A percentile compares a stretch with the other conserved stretches of the same genome.
These are phyloP conservation scores for Pluteus cervinus DNA, from an alignment of 768 basidiomycete species.

Conservation along the genomic window DNA sequence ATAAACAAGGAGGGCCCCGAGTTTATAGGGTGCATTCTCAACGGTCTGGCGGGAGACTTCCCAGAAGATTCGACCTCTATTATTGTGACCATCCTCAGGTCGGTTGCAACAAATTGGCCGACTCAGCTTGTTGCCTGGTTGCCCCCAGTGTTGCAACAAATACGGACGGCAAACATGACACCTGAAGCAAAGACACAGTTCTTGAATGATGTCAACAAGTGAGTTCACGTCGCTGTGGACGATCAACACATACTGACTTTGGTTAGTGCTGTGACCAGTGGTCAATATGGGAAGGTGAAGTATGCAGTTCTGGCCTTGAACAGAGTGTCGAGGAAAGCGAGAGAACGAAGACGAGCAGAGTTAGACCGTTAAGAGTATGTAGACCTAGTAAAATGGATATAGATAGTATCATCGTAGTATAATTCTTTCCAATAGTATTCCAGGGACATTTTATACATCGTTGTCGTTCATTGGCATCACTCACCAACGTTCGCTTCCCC, in stretches of 20 bases:
- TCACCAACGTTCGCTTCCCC: no score
- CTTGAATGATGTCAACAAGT: constrained; percentile 71
- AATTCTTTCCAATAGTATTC: no score
- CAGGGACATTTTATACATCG: no score
- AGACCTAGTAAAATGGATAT: constrained; percentile 8
- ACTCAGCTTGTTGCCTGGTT: constrained; percentile 68
- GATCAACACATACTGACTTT: constrained; percentile 9
- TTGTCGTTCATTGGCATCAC: no score
- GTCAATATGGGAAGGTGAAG: constrained; percentile 77
- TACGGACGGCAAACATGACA: constrained; percentile 58
- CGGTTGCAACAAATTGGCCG: constrained; percentile 62
- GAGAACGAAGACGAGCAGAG: constrained; percentile 50
- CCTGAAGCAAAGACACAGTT: constrained; percentile 66
- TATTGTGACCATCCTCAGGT: constrained; percentile 75
- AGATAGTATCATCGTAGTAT: no score
- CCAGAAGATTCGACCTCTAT: constrained; percentile 75
- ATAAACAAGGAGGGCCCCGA: constrained; percentile 69
- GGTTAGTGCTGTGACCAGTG: constrained; percentile 53
- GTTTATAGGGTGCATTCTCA: constrained; percentile 62
- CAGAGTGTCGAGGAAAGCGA: constrained; percentile 67
- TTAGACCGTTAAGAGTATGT: constrained; percentile 25
- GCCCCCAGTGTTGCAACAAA: constrained; percentile 60
- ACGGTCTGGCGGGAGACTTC: constrained; percentile 81
- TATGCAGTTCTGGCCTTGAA: constrained; percentile 67
- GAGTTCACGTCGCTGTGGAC: constrained; percentile 22